Percentiles rank a stretch among this genome's conserved stretches.
phyloP scores from a whole-genome alignment of 306 rosid genomes.

The Alnus rubra region DNA sequence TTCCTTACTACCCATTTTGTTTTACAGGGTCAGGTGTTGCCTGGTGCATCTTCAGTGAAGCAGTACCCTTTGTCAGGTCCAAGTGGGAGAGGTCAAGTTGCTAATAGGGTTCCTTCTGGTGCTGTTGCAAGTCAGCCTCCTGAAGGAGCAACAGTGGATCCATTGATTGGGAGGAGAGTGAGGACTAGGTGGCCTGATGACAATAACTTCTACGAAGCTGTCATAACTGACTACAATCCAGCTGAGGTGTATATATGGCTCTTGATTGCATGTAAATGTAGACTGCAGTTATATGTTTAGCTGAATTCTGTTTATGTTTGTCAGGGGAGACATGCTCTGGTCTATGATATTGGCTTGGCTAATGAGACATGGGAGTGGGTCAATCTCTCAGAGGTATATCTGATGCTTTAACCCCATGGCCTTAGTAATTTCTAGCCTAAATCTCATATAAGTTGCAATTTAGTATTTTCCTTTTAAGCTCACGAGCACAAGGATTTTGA shows the following conservation, averaged over 20 bases:
- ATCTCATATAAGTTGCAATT: neutral
- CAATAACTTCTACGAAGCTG: conserved; percentile 90
- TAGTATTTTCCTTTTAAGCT: neutral
- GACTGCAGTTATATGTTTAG: conserved; percentile 24
- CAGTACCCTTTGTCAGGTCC: conserved; percentile 70
- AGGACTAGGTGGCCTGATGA: conserved; percentile 97
- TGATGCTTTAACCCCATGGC: conserved; percentile 20
- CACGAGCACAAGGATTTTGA: neutral
- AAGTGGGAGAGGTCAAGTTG: conserved; percentile 69
- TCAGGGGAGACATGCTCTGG: conserved; percentile 85
- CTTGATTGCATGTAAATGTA: conserved; percentile 16
- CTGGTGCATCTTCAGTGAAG: conserved; percentile 66
- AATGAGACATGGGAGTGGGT: conserved; percentile 91
- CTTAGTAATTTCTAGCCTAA: conserved; percentile 8
- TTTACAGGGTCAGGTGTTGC: conserved; percentile 52
- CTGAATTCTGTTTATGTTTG: conserved; percentile 23
- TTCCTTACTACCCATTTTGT: conserved; percentile 16
- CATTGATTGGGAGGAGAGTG: conserved; percentile 78
- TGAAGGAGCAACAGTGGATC: conserved; percentile 56
- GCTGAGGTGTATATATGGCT: conserved; percentile 62
- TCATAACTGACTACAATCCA: conserved; percentile 68
- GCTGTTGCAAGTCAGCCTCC: conserved; percentile 52
- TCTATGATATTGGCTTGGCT: conserved; percentile 70
- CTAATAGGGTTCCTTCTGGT: conserved; percentile 65
- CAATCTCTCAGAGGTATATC: conserved; percentile 84